Evolutionary conservation across 345 rosid genomes (phyloP).

Genomic region (Litchi chinensis): DNA sequence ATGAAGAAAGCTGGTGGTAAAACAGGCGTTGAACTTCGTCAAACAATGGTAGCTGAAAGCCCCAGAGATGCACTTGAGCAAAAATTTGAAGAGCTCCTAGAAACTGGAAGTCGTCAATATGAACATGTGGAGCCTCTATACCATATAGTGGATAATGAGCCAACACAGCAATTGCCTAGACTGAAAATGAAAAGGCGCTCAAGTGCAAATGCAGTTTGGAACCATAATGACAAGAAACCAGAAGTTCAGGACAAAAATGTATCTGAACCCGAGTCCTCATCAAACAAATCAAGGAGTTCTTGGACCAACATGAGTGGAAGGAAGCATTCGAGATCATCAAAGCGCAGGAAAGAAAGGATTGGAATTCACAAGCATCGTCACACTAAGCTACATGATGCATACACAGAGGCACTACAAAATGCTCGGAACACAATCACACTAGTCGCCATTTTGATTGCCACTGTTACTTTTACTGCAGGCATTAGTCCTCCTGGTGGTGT

Average conservation of each 20-base stretch:
- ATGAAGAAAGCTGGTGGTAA: too few relatives aligned
- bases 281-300: neutral
- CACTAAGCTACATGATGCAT: constrained; percentile 16
- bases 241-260: neutral
- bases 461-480: constrained; percentile 30
- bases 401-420: constrained; percentile 29
- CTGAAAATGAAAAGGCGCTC: neutral
- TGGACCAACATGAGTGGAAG: too few relatives aligned
- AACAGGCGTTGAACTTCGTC: too few relatives aligned
- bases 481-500: constrained; percentile 31
- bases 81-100: neutral
- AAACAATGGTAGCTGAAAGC: neutral
- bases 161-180: neutral
- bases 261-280: neutral
- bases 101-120: neutral
- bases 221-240: neutral
- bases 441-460: constrained; percentile 26
- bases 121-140: neutral
- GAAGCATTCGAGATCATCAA: neutral
- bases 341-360: constrained; percentile 2
- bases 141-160: neutral
- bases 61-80: neutral
- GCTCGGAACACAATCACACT: constrained; percentile 31
- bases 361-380: neutral
- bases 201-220: neutral